Evolutionary conservation across 2,329 filamentous ascomycete genomes (phyloP).

Genomic region (Sordariomycetes sp.): DNA sequence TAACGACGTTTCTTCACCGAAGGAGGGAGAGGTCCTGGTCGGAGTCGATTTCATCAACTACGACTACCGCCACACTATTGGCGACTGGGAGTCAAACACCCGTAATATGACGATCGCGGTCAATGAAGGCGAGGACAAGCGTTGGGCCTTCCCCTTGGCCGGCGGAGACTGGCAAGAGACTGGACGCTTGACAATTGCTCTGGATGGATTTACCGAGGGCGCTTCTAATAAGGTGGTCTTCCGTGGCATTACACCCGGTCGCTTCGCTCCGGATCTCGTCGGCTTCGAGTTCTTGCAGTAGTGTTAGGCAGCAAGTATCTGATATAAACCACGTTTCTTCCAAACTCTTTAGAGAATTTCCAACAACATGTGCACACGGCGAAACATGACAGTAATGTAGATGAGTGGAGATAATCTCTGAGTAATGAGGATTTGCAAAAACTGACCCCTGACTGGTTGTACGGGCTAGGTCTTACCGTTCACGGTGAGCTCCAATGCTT

Average conservation of each 20-base stretch:
- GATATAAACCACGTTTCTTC: no score
- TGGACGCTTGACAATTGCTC: constrained; percentile 30
- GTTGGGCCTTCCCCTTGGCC: constrained; percentile 39
- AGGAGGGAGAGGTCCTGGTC: constrained; percentile 25
- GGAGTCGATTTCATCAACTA: constrained; percentile 44
- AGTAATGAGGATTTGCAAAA: no score
- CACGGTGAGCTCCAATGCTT: no score
- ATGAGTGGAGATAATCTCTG: no score
- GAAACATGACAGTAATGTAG: no score
- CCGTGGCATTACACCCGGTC: constrained; percentile 12
- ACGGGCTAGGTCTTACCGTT: no score
- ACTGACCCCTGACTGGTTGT: no score
- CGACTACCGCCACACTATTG: constrained; percentile 27
- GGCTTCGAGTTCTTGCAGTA: constrained; percentile 18
- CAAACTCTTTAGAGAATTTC: no score
- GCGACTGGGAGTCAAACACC: constrained; percentile 32
- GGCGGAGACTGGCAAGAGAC: constrained; percentile 42
- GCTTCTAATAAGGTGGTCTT: constrained; percentile 26
- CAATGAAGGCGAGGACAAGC: constrained; percentile 29
- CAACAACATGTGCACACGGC: no score
- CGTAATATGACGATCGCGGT: constrained; percentile 39
- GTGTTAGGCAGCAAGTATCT: no score
- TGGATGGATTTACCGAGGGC: constrained; percentile 34
- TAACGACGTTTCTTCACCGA: constrained; percentile 16
- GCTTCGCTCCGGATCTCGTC: constrained; percentile 31